Evolutionary conservation across 208 protist species (phyloP), one percentile per base, ranked within the genome.

Genomic region (Leishmania major): DNA sequence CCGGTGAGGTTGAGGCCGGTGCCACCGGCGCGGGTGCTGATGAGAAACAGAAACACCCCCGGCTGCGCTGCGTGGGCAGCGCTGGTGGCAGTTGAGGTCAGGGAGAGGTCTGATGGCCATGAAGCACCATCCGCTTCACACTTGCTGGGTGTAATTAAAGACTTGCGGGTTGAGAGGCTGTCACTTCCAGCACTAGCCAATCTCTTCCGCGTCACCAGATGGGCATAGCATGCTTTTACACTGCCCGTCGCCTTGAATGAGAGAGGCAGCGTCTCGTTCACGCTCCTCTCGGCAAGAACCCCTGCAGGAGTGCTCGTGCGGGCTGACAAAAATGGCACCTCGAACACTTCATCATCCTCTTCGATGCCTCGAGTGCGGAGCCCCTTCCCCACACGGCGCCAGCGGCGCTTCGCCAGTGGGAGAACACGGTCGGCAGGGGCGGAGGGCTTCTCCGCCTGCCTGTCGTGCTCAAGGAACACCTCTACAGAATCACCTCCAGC

Each of bases 1-100:
- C 96, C 96, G 0, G 95, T 89, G 28, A 99, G 89, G 80, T 99
- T 99, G 59, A 99, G 98, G n/a, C 98, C 98, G 0, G 99, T 77
- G 28, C 98, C 98, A 59, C 97, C 98, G 6, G 98, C 95, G 10
- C 96, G 85, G 0, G 98, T 99, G 25, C 93, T 98, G 4, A 99
- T 86, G 19, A 99, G 86, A 75, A 99, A 99, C 55, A 88, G 75
- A 90, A 99, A 99, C n/a, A 92, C 87, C 35, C 62, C 11, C 0
- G 13, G 40, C 35, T 72, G 28, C 15, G 62, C 10, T 43, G 40
- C n/a, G 6, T 7, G 31, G 40, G 62, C 10, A 22, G 31, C 4
- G 13, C 40, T 13, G 3, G 62, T 67, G 62, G 31, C n/a, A 17
- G 60, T 17, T 31, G 60, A n/a, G 60, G 60, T 66, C 10, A 19